phyloP scores from a whole-genome alignment of 345 rosid species.

The Salix caprea region DNA sequence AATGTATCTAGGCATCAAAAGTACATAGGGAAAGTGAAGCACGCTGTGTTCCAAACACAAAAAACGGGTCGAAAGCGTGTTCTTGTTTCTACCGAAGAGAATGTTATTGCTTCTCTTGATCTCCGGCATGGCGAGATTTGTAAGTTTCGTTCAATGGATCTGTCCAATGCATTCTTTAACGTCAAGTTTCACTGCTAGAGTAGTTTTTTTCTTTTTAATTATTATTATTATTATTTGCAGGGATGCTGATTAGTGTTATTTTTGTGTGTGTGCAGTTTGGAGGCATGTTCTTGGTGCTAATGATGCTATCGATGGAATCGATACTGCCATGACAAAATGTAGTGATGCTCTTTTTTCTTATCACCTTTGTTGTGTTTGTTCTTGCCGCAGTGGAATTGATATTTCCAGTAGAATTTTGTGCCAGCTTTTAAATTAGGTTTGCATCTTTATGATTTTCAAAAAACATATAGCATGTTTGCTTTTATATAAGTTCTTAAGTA shows the following conservation, averaged over 20 bases:
- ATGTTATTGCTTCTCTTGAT: slow-evolving; percentile 91
- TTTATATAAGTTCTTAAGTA: not conserved
- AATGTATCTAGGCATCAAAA: slow-evolving; percentile 59
- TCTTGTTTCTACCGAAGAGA: slow-evolving; percentile 85
- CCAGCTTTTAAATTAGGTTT: not conserved
- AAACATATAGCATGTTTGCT: not conserved
- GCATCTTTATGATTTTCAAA: not conserved
- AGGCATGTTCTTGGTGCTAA: slow-evolving; percentile 72
- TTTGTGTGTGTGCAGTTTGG: slow-evolving; percentile 61
- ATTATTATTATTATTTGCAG: not conserved
- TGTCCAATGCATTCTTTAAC: not conserved
- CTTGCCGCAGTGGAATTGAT: not conserved
- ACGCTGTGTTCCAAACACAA: slow-evolving; percentile 93
- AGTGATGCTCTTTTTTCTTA: slow-evolving; percentile 6
- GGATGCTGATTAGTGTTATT: not conserved
- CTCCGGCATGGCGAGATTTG: slow-evolving; percentile 91
- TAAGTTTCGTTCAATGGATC: slow-evolving; percentile 25
- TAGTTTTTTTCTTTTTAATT: not conserved
- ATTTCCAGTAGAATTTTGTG: not conserved
- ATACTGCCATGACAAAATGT: slow-evolving; percentile 87
- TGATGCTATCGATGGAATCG: slow-evolving; percentile 69
- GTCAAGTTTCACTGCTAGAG: not conserved
- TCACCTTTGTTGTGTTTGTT: not conserved
- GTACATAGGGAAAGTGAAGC: slow-evolving; percentile 89
- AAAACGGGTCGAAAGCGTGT: slow-evolving; percentile 96